phyloP scores from a whole-genome alignment of 345 rosid genomes.

The Linum trigynum region DNA sequence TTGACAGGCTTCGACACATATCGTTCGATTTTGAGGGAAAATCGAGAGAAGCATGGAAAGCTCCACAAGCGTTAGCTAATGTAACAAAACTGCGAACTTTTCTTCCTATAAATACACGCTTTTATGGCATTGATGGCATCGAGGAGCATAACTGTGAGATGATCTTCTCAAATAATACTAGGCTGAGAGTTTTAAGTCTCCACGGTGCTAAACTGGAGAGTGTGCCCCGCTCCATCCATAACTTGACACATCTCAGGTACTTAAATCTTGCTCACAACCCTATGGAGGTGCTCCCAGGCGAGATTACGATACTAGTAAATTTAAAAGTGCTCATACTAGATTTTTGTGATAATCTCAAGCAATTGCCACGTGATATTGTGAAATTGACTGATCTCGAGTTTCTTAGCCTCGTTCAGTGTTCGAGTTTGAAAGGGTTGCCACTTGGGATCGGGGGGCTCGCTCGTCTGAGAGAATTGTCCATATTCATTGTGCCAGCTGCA shows the following conservation, averaged over 20 bases:
- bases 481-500: too few relatives aligned
- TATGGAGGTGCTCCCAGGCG: not conserved
- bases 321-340: not conserved
- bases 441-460: too few relatives aligned
- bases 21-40: not conserved
- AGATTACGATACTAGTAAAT: not conserved
- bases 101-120: not conserved
- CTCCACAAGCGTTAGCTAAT: not conserved
- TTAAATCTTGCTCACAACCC: constrained; percentile 3
- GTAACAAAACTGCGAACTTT: not conserved
- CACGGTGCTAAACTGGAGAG: not conserved
- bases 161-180: not conserved
- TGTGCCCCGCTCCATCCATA: not conserved
- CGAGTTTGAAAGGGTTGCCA: not conserved
- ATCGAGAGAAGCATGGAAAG: not conserved
- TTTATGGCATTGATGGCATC: not conserved
- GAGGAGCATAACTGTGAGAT: not conserved
- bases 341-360: not conserved
- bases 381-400: not conserved
- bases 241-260: constrained; percentile 3
- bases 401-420: not conserved
- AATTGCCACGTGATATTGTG: not conserved
- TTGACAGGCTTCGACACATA: constrained; percentile 2
- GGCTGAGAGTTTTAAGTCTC: constrained; percentile 1
- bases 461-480: too few relatives aligned